A percentile compares a stretch with the other conserved stretches of the same genome.
Evolutionary conservation across 1,284 basidiomycete genomes (phyloP).

Genomic region (Fomitopsis schrenkii): DNA sequence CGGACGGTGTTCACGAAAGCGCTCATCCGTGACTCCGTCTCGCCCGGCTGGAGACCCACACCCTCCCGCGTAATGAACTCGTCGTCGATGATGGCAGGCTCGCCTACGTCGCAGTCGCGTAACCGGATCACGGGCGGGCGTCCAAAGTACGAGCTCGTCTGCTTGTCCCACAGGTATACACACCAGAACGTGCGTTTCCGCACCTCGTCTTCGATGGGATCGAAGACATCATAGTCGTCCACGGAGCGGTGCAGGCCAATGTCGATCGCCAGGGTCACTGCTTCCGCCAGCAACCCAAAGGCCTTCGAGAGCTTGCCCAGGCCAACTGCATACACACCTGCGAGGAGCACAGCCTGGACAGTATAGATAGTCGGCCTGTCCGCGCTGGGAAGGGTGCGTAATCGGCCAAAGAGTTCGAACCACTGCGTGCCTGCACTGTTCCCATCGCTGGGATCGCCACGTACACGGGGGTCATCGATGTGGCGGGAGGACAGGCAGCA

Average conservation of each 20-base stretch:
- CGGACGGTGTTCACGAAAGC: conserved; percentile 76
- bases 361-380: conserved; percentile 87
- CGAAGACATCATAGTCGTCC: conserved; percentile 86
- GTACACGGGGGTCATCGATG: conserved; percentile 84
- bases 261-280: conserved; percentile 80
- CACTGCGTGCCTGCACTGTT: conserved; percentile 86
- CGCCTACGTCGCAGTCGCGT: conserved; percentile 83
- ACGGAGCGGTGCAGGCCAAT: conserved; percentile 83
- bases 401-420: conserved; percentile 81
- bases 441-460: conserved; percentile 74
- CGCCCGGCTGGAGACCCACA: conserved; percentile 61
- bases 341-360: conserved; percentile 82
- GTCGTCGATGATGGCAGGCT: conserved; percentile 83
- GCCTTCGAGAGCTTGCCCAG: conserved; percentile 85
- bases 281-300: conserved; percentile 79
- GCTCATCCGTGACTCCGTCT: conserved; percentile 69
- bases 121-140: conserved; percentile 80
- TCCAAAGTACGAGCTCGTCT: conserved; percentile 80
- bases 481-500: conserved; percentile 88
- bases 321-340: conserved; percentile 85
- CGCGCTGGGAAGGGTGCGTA: conserved; percentile 82
- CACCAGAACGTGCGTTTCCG: conserved; percentile 92
- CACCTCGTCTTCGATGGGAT: conserved; percentile 83
- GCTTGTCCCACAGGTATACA: conserved; percentile 92
- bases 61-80: conserved; percentile 78